A percentile compares a stretch with the other conserved stretches of the same genome.
Conservation (phyloP, 1,139 yeast species). For the Debaryomyces nepalensis region DNA sequence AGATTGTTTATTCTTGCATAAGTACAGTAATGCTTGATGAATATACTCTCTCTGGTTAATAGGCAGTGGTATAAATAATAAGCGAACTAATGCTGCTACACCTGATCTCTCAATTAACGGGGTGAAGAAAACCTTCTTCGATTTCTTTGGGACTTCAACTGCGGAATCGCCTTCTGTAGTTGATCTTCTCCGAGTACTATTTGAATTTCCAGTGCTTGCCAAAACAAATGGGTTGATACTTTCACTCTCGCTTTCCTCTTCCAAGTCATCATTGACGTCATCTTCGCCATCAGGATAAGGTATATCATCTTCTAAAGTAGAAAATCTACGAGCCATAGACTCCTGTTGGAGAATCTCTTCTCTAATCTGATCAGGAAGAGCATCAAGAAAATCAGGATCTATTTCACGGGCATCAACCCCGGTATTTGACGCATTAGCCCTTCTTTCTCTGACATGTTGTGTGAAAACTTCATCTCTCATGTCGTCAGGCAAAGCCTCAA, state of each 20-base stretch:
- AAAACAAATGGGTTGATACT: slow-evolving; percentile 10
- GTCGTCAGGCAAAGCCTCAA: slow-evolving; percentile 89
- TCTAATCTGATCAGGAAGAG: slow-evolving; percentile 76
- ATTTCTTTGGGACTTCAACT: slow-evolving; percentile 13
- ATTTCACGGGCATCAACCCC: slow-evolving; percentile 61
- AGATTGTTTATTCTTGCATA: slow-evolving; percentile 80
- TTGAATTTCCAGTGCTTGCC: slow-evolving; percentile 1
- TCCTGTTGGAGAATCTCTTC: slow-evolving; percentile 78
- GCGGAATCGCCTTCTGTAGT: slow-evolving; percentile 1
- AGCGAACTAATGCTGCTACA: slow-evolving; percentile 70
- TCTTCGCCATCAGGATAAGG: slow-evolving; percentile 26
- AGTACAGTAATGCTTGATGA: slow-evolving; percentile 66
- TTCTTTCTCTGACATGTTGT: slow-evolving; percentile 75
- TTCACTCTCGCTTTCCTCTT: slow-evolving; percentile 29
- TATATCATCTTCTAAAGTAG: slow-evolving; percentile 29
- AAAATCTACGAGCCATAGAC: slow-evolving; percentile 49
- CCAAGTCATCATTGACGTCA: slow-evolving; percentile 34
- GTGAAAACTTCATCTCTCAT: slow-evolving; percentile 92
- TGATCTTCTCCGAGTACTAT: slow-evolving; percentile 4
- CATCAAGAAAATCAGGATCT: slow-evolving; percentile 81
- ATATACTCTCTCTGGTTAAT: slow-evolving; percentile 66
- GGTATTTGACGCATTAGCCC: slow-evolving; percentile 55
- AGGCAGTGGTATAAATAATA: slow-evolving; percentile 76
- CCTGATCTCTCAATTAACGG: slow-evolving; percentile 81
- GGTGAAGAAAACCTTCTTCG: slow-evolving; percentile 52